phyloP scores from a whole-genome alignment of 441 rosid genomes.

The Corymbia citriodora region DNA sequence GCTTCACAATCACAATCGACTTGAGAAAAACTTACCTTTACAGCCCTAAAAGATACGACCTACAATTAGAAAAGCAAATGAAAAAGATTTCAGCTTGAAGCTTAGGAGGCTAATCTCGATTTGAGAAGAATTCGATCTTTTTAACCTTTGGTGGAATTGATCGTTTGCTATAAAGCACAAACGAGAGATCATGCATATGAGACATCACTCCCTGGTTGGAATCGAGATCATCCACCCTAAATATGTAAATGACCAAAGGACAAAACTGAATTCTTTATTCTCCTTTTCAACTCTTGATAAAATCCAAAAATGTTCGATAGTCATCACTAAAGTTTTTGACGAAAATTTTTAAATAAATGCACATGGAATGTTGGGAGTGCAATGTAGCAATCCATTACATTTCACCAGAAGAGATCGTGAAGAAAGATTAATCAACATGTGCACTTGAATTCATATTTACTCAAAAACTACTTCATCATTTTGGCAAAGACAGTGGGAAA shows the following conservation, averaged over 20 bases:
- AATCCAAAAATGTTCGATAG: not conserved
- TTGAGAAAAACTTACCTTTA: not conserved
- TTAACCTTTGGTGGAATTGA: conserved; percentile 27
- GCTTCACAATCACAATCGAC: not conserved
- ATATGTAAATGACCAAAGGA: not conserved
- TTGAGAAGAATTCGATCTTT: not conserved
- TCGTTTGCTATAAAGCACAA: conserved; percentile 63
- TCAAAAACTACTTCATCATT: not conserved
- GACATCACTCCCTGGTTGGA: not conserved
- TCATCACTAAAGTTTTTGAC: not conserved
- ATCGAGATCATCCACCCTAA: not conserved
- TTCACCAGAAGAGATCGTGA: not conserved
- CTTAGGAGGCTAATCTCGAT: not conserved
- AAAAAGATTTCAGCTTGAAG: not conserved
- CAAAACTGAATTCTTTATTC: not conserved
- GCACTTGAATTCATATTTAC: not conserved
- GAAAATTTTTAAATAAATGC: not conserved
- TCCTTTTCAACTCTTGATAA: not conserved
- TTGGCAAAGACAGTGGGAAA: not conserved
- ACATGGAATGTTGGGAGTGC: not conserved
- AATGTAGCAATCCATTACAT: not conserved
- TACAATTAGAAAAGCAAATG: not conserved
- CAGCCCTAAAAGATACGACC: not conserved
- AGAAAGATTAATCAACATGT: not conserved
- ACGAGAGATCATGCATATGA: conserved; percentile 23